Evolutionary conservation across 768 basidiomycete species (phyloP), one percentile per base, ranked within the genome.

Genomic region (Russula sp.): DNA sequence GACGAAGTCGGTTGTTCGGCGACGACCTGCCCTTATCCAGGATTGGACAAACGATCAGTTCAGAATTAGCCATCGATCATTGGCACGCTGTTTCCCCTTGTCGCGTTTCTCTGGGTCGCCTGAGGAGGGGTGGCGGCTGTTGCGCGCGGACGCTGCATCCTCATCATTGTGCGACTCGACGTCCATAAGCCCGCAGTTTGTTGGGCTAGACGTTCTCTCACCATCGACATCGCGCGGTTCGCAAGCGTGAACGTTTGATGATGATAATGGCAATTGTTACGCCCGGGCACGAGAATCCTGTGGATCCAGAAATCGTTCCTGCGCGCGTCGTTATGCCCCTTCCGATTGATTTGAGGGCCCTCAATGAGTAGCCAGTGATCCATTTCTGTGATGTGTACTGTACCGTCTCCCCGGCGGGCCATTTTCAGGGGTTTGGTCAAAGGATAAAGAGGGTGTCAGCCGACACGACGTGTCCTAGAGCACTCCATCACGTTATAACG

Each of bases 81-180:
- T 76, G 38, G 89, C 89, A 61, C 85, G 84, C 76, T 91, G 89
- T 75, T 92, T 92, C 70, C 91, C 89, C 73, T 64, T 64, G 53
- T 64, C 63, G 16, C 63, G 63, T 24, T 64, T 64, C 53, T 64
- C 63, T 9, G 63, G 63, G 38, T 64, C 63, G 8, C 48, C 22
- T 8, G 46, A 5, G 2, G 11, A 11, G 13, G 26, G 10, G 10
- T 11, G 49, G 10, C 10, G 14, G 18, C 32, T 38, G 8, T 6
- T 20, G 49, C 7, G 50, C 9, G 38, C 5, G 5, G 38, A 8
- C 10, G 44, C 11, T 16, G 26, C 5, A 14, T 11, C 52, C 20
- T 57, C 36, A 16, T 44, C 60, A 14, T 51, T 59, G 36, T 59
- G 58, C n/a, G 58, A 59, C 22, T 64, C 63, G 46, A 64, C 63